These are phyloP conservation scores for Ananas comosus DNA, from an alignment of 176 grass and related monocot genomes.

Conservation along the genomic window DNA sequence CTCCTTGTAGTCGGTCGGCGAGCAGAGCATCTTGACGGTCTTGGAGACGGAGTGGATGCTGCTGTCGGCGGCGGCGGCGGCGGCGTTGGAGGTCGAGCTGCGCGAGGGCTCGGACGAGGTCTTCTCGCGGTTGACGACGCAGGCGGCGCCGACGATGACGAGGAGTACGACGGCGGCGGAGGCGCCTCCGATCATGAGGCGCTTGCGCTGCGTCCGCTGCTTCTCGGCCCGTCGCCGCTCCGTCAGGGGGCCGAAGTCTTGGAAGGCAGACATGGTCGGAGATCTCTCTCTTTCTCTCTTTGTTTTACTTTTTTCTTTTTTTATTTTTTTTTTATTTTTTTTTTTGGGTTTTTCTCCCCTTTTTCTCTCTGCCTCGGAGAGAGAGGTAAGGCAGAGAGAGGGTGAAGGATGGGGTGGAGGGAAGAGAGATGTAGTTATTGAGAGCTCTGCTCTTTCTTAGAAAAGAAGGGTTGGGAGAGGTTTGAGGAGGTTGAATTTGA, in stretches of 20 bases:
- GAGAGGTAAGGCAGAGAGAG: conserved; percentile 48
- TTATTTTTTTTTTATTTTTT: conserved; percentile 7
- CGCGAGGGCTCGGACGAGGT: conserved; percentile 1
- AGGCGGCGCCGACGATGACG: conserved; percentile 23
- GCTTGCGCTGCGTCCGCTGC: conserved; percentile 36
- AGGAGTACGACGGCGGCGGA: conserved; percentile 37
- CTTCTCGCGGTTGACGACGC: conserved; percentile 24
- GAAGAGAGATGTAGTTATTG: conserved; percentile 10
- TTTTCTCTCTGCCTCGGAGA: conserved; percentile 37
- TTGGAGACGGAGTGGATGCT: conserved; percentile 23
- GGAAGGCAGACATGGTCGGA: conserved; percentile 61
- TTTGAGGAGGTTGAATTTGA: conserved; percentile 33
- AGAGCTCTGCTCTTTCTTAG: conserved; percentile 6
- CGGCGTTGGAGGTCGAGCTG: neutral
- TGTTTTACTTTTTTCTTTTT: neutral
- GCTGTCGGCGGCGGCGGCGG: neutral
- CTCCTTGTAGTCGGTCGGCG: conserved; percentile 46
- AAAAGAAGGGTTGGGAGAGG: conserved; percentile 56
- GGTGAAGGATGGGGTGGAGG: conserved; percentile 23
- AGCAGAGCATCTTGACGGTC: conserved; percentile 44
- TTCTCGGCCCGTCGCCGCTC: conserved; percentile 70
- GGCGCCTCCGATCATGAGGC: conserved; percentile 42
- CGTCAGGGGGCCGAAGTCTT: conserved; percentile 66
- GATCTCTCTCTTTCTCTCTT: neutral
- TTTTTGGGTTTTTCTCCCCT: neutral